phyloP scores from a whole-genome alignment of 2,329 filamentous ascomycete species.

The Byssochlamys sp. region DNA sequence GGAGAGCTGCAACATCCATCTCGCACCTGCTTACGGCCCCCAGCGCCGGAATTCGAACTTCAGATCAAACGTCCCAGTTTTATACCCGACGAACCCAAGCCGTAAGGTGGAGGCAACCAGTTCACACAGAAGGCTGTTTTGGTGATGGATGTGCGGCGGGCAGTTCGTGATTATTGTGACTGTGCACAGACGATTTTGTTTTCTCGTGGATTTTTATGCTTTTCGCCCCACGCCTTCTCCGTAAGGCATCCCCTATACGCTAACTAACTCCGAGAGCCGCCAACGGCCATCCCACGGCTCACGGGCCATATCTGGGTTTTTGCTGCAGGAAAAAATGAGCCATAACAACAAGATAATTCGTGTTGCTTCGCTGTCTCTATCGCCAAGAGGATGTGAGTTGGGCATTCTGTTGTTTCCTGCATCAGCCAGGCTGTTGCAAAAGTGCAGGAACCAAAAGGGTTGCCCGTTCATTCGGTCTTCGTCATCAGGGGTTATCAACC shows the following conservation, averaged over 20 bases:
- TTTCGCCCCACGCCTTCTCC: not conserved
- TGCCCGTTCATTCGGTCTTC: not conserved
- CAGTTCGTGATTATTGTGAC: slow-evolving; percentile 9
- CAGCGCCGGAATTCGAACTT: slow-evolving; percentile 22
- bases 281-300: not conserved
- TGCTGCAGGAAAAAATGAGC: too few relatives aligned
- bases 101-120: slow-evolving; percentile 10
- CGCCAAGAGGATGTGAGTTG: not conserved
- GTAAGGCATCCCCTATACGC: not conserved
- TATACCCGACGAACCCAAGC: slow-evolving; percentile 9
- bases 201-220: not conserved
- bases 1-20: slow-evolving; percentile 54
- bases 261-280: not conserved
- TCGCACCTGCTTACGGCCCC: slow-evolving; percentile 26
- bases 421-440: not conserved
- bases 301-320: not conserved
- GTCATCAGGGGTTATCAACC: not conserved
- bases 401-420: not conserved
- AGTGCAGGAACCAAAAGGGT: too few relatives aligned
- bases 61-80: slow-evolving; percentile 9
- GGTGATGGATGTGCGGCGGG: slow-evolving; percentile 8
- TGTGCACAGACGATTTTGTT: slow-evolving; percentile 1
- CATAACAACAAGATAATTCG: too few relatives aligned
- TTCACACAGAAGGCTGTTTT: slow-evolving; percentile 3
- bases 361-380: not conserved